Evolutionary conservation across 2,329 filamentous ascomycete species (phyloP).

Genomic region (Fusarium nelsonii): DNA sequence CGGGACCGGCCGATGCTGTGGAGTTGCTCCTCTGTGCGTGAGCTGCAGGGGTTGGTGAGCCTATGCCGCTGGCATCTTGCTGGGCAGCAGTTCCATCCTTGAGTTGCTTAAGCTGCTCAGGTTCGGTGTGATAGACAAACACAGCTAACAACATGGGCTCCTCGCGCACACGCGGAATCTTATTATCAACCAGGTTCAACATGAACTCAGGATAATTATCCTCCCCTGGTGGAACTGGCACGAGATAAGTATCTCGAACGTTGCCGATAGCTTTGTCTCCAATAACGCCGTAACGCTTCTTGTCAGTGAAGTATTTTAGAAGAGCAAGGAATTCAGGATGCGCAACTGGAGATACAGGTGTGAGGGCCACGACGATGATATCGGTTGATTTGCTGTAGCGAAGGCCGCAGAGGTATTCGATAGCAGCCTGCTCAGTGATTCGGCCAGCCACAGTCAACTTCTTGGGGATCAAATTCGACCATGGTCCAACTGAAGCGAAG

Average conservation of each 20-base stretch:
- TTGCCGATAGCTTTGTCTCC: conserved; percentile 79
- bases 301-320: conserved; percentile 87
- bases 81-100: conserved; percentile 38
- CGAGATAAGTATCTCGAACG: conserved; percentile 90
- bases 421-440: conserved; percentile 84
- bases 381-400: conserved; percentile 86
- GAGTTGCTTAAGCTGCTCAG: conserved; percentile 51
- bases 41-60: conserved; percentile 53
- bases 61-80: conserved; percentile 26
- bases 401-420: conserved; percentile 90
- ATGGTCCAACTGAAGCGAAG: conserved; percentile 72
- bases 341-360: conserved; percentile 71
- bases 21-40: conserved; percentile 61
- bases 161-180: conserved; percentile 76
- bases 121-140: conserved; percentile 81
- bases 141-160: conserved; percentile 86
- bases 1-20: conserved; percentile 57
- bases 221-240: conserved; percentile 82
- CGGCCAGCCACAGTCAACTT: conserved; percentile 80
- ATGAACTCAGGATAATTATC: conserved; percentile 85
- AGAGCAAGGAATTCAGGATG: conserved; percentile 76
- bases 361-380: conserved; percentile 82
- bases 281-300: conserved; percentile 88
- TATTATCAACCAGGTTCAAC: conserved; percentile 86
- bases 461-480: conserved; percentile 80